These are phyloP conservation scores for Pistacia atlantica DNA, from an alignment of 345 rosid species.

Conservation along the genomic window DNA sequence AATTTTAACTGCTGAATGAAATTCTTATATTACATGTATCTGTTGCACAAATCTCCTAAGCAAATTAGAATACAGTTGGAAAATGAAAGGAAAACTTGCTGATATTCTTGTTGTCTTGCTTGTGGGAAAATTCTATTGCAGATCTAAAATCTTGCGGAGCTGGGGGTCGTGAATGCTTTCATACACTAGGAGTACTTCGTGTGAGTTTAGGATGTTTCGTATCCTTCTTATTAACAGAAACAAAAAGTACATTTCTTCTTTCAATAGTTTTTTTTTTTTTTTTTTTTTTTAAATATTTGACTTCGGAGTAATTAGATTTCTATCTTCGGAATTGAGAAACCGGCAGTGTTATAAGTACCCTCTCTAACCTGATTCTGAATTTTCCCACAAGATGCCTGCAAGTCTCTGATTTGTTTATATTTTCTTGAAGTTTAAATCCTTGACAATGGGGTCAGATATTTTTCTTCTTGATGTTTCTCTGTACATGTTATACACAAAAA, in stretches of 20 bases:
- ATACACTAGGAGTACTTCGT: conserved; percentile 78
- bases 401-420: too few relatives aligned
- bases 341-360: background rate
- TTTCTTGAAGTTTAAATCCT: conserved; percentile 25
- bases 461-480: conserved; percentile 71
- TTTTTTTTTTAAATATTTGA: background rate
- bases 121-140: conserved; percentile 32
- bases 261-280: too few relatives aligned
- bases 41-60: background rate
- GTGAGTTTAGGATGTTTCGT: conserved; percentile 94
- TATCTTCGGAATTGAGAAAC: background rate
- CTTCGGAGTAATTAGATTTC: background rate
- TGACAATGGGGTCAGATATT: conserved; percentile 63
- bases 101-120: background rate
- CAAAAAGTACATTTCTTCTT: background rate
- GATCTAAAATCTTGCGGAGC: conserved; percentile 70
- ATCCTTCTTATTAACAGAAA: conserved; percentile 38
- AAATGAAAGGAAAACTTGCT: background rate
- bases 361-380: too few relatives aligned
- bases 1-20: background rate
- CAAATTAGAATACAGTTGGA: background rate
- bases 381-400: too few relatives aligned
- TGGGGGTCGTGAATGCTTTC: conserved; percentile 59
- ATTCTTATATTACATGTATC: background rate
- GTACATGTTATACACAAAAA: conserved; percentile 64